Evolutionary conservation across 164 flowering plant genomes (phyloP).

Genomic region (Buxus sempervirens): DNA sequence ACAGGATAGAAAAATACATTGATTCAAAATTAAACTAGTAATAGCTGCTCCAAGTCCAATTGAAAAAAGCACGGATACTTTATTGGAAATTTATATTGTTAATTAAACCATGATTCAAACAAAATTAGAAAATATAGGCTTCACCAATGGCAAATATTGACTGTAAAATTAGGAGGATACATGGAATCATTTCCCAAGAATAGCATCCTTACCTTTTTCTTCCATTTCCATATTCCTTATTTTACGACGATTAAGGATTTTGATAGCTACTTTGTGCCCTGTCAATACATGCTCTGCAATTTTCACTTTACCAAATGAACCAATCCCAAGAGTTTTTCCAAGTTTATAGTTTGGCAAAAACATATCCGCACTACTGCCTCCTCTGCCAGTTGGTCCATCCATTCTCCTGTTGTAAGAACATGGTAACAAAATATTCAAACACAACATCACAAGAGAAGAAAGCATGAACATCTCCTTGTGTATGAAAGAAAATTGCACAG

Average conservation of each 20-base stretch:
- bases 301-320: constrained; percentile 85
- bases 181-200: not conserved
- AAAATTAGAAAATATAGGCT: not conserved
- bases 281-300: constrained; percentile 75
- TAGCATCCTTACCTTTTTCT: constrained; percentile 52
- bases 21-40: no score
- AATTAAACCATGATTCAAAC: not conserved
- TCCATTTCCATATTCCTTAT: constrained; percentile 79
- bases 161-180: not conserved
- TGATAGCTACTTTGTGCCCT: constrained; percentile 77
- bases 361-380: constrained; percentile 35
- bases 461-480: no score
- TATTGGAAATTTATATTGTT: not conserved
- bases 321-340: constrained; percentile 82
- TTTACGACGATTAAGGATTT: constrained; percentile 70
- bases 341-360: constrained; percentile 57
- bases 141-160: not conserved
- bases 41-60: no score
- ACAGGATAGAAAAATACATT: no score
- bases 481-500: no score
- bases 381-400: constrained; percentile 52
- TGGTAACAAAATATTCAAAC: not conserved
- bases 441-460: no score
- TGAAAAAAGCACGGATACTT: no score
- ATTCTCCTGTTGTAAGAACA: constrained; percentile 25